These are phyloP conservation scores for Lathyrus aphaca DNA, from an alignment of 306 rosid genomes.

Conservation along the genomic window DNA sequence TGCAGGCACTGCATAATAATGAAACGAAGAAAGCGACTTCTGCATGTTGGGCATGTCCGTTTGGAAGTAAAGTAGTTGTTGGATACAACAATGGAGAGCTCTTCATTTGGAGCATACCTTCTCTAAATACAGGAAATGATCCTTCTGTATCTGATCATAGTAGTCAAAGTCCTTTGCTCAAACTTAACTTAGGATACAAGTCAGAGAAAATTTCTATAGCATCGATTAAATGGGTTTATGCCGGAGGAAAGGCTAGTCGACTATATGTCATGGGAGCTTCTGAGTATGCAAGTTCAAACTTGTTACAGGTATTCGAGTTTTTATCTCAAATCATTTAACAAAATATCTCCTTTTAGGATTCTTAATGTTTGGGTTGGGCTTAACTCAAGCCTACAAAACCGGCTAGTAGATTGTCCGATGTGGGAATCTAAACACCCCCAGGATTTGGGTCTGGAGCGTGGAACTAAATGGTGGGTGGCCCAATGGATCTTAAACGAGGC, in stretches of 20 bases:
- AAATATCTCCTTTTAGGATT: constrained; percentile 17
- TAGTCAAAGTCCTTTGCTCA: constrained; percentile 62
- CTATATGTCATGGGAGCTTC: constrained; percentile 72
- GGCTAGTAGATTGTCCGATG: too few species aligned
- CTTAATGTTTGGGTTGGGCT: too few species aligned
- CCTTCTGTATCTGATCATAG: constrained; percentile 46
- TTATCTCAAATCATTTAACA: constrained; percentile 22
- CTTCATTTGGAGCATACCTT: constrained; percentile 72
- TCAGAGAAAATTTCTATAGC: constrained; percentile 72
- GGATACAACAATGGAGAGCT: constrained; percentile 92
- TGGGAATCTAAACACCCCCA: too few species aligned
- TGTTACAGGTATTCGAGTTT: constrained; percentile 63
- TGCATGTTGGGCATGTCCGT: constrained; percentile 91
- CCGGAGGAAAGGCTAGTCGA: constrained; percentile 86
- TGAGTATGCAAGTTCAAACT: constrained; percentile 59
- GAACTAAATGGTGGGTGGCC: too few species aligned
- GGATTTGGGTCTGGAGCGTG: too few species aligned
- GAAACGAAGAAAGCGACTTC: constrained; percentile 77
- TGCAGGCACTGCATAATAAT: constrained; percentile 52
- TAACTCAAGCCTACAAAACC: too few species aligned
- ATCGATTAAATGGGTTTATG: constrained; percentile 71
- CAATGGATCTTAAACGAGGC: too few species aligned
- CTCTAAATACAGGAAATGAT: constrained; percentile 46
- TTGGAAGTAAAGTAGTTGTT: constrained; percentile 79
- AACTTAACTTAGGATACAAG: constrained; percentile 86